Conservation (phyloP, 2,329 filamentous ascomycete species). For the Fusarium sp. region DNA sequence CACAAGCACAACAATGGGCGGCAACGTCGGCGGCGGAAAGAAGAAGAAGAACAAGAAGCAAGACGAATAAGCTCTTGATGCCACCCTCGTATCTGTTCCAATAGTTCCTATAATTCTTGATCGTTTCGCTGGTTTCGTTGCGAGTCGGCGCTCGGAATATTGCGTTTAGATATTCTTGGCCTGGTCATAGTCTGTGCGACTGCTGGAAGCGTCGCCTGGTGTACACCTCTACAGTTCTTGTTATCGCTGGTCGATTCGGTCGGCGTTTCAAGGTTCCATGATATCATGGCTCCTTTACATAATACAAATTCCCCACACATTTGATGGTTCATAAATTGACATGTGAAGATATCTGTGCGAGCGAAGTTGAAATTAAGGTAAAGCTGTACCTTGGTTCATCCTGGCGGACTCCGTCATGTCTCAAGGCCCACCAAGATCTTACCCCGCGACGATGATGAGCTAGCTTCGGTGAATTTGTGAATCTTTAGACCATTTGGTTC, state of each 20-base stretch:
- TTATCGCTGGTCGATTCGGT: conserved; percentile 40
- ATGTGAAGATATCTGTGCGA: background rate
- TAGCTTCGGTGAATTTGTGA: conserved; percentile 17
- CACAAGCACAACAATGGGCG: conserved; percentile 55
- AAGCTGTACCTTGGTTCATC: background rate
- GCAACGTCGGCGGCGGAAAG: conserved; percentile 67
- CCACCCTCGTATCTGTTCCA: conserved; percentile 55
- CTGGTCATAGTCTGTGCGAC: conserved; percentile 48
- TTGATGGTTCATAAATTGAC: background rate
- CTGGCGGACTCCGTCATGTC: background rate
- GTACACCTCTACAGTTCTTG: conserved; percentile 47
- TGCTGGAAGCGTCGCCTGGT: conserved; percentile 47
- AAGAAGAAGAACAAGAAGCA: conserved; percentile 80
- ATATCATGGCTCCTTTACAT: conserved; percentile 34
- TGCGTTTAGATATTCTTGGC: conserved; percentile 59
- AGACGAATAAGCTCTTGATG: conserved; percentile 53
- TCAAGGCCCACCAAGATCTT: conserved; percentile 13
- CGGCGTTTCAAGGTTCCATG: conserved; percentile 30
- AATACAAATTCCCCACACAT: conserved; percentile 36
- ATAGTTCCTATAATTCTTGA: conserved; percentile 56
- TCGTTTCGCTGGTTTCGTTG: conserved; percentile 57
- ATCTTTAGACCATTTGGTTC: conserved; percentile 3
- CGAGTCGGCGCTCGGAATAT: conserved; percentile 59
- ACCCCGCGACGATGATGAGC: conserved; percentile 18
- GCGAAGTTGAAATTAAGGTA: conserved; percentile 7